Evolutionary conservation across 2,329 filamentous ascomycete genomes (phyloP).

Genomic region (Colletotrichum phormii): DNA sequence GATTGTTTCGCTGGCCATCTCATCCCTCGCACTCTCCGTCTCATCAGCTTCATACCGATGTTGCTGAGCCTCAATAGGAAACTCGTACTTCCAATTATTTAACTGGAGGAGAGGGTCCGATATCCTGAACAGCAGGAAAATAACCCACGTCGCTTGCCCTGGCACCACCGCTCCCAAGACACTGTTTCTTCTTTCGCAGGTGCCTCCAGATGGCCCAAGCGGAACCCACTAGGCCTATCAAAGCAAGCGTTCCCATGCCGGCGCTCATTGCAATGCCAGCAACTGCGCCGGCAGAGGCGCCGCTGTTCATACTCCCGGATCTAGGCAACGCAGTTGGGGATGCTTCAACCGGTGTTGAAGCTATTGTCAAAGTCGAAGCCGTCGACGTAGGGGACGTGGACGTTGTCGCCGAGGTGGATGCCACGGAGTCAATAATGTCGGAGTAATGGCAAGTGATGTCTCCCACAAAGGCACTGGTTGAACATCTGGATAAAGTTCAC

Average conservation of each 20-base stretch:
- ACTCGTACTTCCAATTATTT: neutral
- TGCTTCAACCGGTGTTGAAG: neutral
- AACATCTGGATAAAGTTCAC: neutral
- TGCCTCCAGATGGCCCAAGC: neutral
- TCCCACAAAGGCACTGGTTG: neutral
- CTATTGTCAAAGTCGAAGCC: neutral
- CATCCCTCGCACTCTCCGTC: neutral
- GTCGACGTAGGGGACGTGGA: neutral
- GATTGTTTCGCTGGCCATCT: neutral
- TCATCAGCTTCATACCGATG: neutral
- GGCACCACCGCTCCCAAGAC: too few relatives aligned
- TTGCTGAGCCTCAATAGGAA: neutral
- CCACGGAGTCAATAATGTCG: neutral
- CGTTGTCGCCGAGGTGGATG: neutral
- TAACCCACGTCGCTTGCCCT: neutral
- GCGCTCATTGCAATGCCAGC: neutral
- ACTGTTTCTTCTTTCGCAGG: neutral
- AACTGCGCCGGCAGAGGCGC: neutral
- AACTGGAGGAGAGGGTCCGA: neutral
- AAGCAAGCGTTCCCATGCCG: neutral
- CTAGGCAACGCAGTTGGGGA: neutral
- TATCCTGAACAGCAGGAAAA: neutral
- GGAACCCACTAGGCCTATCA: neutral
- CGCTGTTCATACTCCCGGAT: conserved; percentile 6
- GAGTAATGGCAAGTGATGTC: neutral